phyloP scores from a whole-genome alignment of 495 filamentous ascomycete genomes.

The Trichoderma erinaceum region DNA sequence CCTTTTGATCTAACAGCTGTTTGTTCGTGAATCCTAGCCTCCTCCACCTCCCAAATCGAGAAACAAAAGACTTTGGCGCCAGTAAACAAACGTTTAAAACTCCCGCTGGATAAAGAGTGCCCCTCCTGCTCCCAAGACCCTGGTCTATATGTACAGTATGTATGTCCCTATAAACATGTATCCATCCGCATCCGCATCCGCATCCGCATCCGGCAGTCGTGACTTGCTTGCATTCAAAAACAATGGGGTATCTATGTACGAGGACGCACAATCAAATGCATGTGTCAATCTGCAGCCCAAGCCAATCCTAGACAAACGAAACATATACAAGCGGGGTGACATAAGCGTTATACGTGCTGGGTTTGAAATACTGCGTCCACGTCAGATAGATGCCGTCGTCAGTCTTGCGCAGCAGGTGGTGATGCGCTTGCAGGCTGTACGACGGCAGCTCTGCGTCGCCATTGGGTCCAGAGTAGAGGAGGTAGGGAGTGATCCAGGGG shows the following conservation, averaged over 20 bases:
- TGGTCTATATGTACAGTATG: neutral
- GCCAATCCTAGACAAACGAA: slow-evolving; percentile 5
- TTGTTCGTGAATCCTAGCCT: too few species aligned
- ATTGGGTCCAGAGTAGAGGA: slow-evolving; percentile 25
- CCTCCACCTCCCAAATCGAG: too few species aligned
- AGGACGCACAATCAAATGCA: neutral
- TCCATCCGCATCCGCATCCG: neutral
- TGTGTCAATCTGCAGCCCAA: neutral
- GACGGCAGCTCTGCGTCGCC: slow-evolving; percentile 19
- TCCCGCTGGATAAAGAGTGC: neutral
- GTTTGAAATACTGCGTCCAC: slow-evolving; percentile 22
- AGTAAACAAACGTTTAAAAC: too few species aligned
- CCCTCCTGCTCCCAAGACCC: neutral
- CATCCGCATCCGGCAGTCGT: neutral
- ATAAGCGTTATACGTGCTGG: slow-evolving; percentile 7
- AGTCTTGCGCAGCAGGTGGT: slow-evolving; percentile 19
- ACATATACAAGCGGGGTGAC: slow-evolving; percentile 11
- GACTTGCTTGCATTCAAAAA: neutral
- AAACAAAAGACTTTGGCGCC: too few species aligned
- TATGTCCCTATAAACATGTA: neutral
- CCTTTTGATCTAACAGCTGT: too few species aligned
- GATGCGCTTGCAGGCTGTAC: slow-evolving; percentile 28
- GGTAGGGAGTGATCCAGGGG: slow-evolving; percentile 25
- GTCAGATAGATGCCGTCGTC: slow-evolving; percentile 29
- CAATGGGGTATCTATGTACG: neutral